A percentile compares a stretch with the other conserved stretches of the same genome.
Evolutionary conservation across 805 yeast genomes (phyloP).

Genomic region (Cyberlindnera suaveolens): DNA sequence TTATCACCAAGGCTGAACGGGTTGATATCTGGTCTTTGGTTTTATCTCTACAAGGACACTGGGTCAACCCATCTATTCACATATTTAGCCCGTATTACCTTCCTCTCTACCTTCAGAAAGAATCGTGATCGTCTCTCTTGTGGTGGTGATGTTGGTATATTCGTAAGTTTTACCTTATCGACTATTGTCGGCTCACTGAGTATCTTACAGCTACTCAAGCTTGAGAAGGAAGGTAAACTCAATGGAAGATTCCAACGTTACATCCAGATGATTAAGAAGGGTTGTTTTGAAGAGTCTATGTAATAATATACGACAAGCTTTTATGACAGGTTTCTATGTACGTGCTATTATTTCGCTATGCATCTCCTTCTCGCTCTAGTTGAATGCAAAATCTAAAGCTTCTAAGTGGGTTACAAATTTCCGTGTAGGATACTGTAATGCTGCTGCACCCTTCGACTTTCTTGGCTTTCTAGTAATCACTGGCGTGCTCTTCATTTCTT

Average conservation of each 20-base stretch:
- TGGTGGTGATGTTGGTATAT: background rate
- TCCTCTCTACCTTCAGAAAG: conserved; percentile 6
- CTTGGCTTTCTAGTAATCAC: no score
- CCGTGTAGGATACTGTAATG: no score
- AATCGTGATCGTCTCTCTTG: conserved; percentile 2
- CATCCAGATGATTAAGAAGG: conserved; percentile 4
- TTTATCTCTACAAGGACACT: conserved; percentile 4
- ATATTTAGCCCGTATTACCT: conserved; percentile 6
- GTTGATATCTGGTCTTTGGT: conserved; percentile 13
- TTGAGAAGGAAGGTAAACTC: conserved; percentile 2
- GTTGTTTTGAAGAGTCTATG: conserved; percentile 1
- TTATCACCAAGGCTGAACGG: conserved; percentile 9
- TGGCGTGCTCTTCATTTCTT: background rate
- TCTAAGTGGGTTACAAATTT: no score
- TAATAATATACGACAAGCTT: no score
- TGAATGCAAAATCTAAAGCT: no score
- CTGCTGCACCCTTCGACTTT: no score
- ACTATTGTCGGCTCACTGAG: conserved; percentile 6
- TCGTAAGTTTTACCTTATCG: conserved; percentile 1
- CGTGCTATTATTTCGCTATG: no score
- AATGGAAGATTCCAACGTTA: conserved; percentile 4
- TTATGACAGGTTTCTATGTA: no score
- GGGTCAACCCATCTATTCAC: conserved; percentile 1
- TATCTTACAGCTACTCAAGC: conserved; percentile 1
- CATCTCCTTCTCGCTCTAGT: no score